Evolutionary conservation across 371 early-diverging fungal genomes (phyloP).

Genomic region (Mucor piriformis): DNA sequence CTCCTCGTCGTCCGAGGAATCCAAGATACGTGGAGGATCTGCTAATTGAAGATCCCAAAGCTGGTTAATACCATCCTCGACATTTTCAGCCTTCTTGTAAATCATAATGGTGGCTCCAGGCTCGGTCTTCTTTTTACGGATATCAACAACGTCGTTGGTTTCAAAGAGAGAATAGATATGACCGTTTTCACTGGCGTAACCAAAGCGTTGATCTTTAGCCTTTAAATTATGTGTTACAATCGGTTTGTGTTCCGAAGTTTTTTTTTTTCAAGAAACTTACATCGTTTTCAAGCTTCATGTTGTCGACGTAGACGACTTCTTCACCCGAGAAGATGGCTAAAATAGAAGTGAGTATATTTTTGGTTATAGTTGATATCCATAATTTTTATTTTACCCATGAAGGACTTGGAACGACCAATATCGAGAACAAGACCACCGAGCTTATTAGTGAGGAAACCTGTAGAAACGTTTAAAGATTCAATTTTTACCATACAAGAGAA

Average conservation of each 20-base stretch:
- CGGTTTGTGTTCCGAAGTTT: conserved; percentile 13
- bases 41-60: conserved; percentile 40
- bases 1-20: conserved; percentile 46
- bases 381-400: conserved; percentile 34
- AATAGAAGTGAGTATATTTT: neutral
- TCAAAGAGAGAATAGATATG: conserved; percentile 35
- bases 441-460: conserved; percentile 53
- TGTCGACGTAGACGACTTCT: conserved; percentile 41
- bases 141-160: conserved; percentile 37
- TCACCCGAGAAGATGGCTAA: conserved; percentile 46
- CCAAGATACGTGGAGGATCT: conserved; percentile 43
- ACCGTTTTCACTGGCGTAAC: conserved; percentile 33
- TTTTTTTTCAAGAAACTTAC: conserved; percentile 37
- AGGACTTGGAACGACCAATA: conserved; percentile 41
- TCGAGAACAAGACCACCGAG: conserved; percentile 41
- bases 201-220: conserved; percentile 48
- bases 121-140: conserved; percentile 29
- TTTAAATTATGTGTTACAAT: conserved; percentile 22
- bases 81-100: conserved; percentile 30
- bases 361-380: neutral
- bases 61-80: conserved; percentile 39
- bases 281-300: conserved; percentile 42
- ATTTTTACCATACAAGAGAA: neutral
- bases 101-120: conserved; percentile 41
- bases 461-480: neutral